Base-by-base conservation (phyloP, 139 green algal species). In the Micractinium sp. region DNA sequence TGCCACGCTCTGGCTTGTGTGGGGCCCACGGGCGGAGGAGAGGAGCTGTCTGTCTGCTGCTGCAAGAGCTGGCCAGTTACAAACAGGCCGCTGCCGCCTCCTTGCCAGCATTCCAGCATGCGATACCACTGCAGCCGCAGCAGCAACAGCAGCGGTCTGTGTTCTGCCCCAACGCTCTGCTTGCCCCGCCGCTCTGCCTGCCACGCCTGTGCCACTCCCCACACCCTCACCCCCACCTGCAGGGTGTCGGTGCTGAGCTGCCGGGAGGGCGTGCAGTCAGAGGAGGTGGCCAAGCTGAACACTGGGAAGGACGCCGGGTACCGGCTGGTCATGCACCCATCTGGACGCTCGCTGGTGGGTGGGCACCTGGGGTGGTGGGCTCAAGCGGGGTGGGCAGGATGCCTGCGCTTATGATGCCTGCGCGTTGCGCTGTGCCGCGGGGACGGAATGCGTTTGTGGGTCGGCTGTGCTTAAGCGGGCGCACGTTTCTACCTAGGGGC, bases 281-380 rank as follows among this genome's bases (percentile, higher is more conserved):
- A 93, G 31, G 92, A 92, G 81, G 61, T 92, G 35, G 76, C 69
- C 5, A 92, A 92, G 81, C 81, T 91, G 18, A 91, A 92, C 63
- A 85, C 86, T 1, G 90, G 90, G 29, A 82, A 86, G 36, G 90
- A 92, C 38, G 89, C 90, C 0, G 81, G 88, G 12, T 90, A 93
- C 56, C 86, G 92, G n/a, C 90, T 94, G 88, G 66, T 67, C 9
- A 60, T 87, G 63, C 88, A 92, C 63, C 92, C 90, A 7, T 89
- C 82, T 0, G 92, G 90, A 18, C 84, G 66, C 13, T 27, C 60
- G 23, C 71, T 92, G 29, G 80, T 87, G 33, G 14, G 86, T 56
- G 36, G 86, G 61, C 18, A 31, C 31, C 79, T 56, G 7, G 47
- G 47, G 47, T 56, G 9, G 47, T 56, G 7, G 5, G 47, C 47